These are phyloP conservation scores for Diaporthe ampelina DNA, from an alignment of 2,329 filamentous ascomycete species.

Conservation along the genomic window DNA sequence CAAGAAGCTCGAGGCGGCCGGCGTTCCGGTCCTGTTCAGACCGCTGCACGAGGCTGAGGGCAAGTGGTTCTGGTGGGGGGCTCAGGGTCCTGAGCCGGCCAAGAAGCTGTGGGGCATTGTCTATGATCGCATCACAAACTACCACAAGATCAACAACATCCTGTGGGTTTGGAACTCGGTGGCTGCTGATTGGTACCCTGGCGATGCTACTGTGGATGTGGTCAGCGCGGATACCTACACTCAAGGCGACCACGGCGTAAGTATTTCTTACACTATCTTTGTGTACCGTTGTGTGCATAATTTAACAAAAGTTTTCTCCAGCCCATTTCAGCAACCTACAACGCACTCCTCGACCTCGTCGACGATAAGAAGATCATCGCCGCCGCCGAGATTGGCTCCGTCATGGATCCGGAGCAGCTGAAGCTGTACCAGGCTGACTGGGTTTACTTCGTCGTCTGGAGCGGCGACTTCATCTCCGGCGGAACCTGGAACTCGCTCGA, in stretches of 20 bases:
- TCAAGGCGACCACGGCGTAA: slow-evolving; percentile 13
- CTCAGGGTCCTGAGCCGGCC: slow-evolving; percentile 58
- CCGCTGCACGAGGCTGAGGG: slow-evolving; percentile 66
- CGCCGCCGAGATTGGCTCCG: slow-evolving; percentile 61
- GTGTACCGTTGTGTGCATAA: too few relatives aligned
- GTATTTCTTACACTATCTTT: too few relatives aligned
- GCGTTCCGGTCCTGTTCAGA: slow-evolving; percentile 61
- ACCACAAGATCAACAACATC: slow-evolving; percentile 61
- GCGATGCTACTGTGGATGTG: slow-evolving; percentile 60
- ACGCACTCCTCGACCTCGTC: slow-evolving; percentile 42
- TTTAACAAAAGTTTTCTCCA: neutral
- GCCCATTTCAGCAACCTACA: slow-evolving; percentile 15
- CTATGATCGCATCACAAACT: slow-evolving; percentile 59
- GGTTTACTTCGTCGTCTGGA: slow-evolving; percentile 63
- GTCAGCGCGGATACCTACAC: slow-evolving; percentile 59
- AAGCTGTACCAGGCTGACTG: slow-evolving; percentile 61
- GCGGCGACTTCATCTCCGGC: slow-evolving; percentile 58
- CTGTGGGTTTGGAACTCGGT: slow-evolving; percentile 67
- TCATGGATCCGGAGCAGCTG: slow-evolving; percentile 58
- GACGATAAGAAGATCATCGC: slow-evolving; percentile 62
- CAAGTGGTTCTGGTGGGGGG: slow-evolving; percentile 67
- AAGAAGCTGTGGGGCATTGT: slow-evolving; percentile 60
- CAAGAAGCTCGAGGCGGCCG: slow-evolving; percentile 57
- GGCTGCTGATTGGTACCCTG: slow-evolving; percentile 61
- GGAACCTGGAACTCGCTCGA: slow-evolving; percentile 56